phyloP scores from a whole-genome alignment of 225 moss, liverwort and hornwort species.

The Polytrichum commune region DNA sequence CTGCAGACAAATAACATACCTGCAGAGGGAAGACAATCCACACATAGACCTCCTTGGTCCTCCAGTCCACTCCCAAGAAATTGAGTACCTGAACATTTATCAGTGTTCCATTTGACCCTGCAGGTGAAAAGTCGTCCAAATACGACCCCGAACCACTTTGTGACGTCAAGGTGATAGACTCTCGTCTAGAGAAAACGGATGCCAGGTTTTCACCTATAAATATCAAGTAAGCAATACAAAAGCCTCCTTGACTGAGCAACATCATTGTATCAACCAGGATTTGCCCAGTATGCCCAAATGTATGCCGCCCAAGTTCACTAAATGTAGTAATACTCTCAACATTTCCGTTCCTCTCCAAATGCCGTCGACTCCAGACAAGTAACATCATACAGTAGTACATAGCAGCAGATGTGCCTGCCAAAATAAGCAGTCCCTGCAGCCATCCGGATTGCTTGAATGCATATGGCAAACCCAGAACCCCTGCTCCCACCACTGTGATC shows the following conservation, averaged over 20 bases:
- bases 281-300: slow-evolving; percentile 61
- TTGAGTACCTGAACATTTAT: slow-evolving; percentile 13
- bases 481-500: slow-evolving; percentile 88
- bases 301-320: slow-evolving; percentile 71
- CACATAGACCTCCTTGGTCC: slow-evolving; percentile 73
- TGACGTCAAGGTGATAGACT: slow-evolving; percentile 17
- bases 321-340: slow-evolving; percentile 49
- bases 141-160: not conserved
- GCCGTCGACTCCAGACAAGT: slow-evolving; percentile 64
- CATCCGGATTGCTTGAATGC: slow-evolving; percentile 90
- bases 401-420: slow-evolving; percentile 44
- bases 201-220: slow-evolving; percentile 97
- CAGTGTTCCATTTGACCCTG: slow-evolving; percentile 11
- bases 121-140: slow-evolving; percentile 4
- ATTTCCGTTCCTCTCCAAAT: slow-evolving; percentile 50
- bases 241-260: slow-evolving; percentile 82
- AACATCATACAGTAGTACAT: slow-evolving; percentile 92
- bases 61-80: slow-evolving; percentile 52
- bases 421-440: slow-evolving; percentile 59
- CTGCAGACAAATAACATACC: slow-evolving; percentile 17
- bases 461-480: slow-evolving; percentile 84
- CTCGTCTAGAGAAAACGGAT: slow-evolving; percentile 40
- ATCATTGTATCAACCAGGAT: slow-evolving; percentile 64
- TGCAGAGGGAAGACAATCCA: slow-evolving; percentile 87
- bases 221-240: slow-evolving; percentile 87